These are phyloP conservation scores for Lunularia cruciata DNA, from an alignment of 225 moss, liverwort and hornwort genomes.

Conservation along the genomic window DNA sequence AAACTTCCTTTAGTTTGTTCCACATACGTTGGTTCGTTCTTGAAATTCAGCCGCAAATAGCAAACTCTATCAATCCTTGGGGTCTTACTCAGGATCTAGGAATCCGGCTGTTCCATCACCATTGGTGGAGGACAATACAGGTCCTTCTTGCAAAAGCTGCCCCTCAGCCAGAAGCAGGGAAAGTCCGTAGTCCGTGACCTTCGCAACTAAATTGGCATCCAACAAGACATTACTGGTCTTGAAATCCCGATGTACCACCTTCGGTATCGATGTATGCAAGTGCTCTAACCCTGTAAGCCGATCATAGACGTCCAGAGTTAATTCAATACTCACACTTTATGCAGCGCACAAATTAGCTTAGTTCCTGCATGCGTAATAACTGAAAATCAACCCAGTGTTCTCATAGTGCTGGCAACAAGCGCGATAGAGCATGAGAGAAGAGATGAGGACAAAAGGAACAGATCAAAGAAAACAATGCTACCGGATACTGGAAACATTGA, in stretches of 20 bases:
- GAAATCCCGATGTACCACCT: slow-evolving; percentile 51
- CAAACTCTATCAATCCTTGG: no score
- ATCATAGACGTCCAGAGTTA: not conserved
- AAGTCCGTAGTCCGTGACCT: slow-evolving; percentile 58
- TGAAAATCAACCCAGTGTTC: no score
- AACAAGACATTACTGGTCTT: slow-evolving; percentile 57
- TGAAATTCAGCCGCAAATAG: no score
- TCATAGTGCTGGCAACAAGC: no score
- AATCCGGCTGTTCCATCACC: slow-evolving; percentile 49
- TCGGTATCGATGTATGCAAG: slow-evolving; percentile 34
- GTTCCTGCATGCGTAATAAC: not conserved
- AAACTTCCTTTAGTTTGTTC: no score
- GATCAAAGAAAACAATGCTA: no score
- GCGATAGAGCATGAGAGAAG: no score
- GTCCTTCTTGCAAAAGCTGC: slow-evolving; percentile 41
- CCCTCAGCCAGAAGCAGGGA: slow-evolving; percentile 47
- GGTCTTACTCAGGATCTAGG: slow-evolving; percentile 50
- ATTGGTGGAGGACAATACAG: slow-evolving; percentile 41
- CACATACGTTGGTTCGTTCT: no score
- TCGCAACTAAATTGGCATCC: slow-evolving; percentile 47
- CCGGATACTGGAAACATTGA: no score
- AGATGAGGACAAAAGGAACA: no score
- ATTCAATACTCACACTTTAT: no score
- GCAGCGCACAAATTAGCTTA: not conserved
- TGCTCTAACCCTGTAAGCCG: slow-evolving; percentile 44